Base-by-base conservation (phyloP, 495 filamentous ascomycete genomes). In the Hypoxylon cercidicola region DNA sequence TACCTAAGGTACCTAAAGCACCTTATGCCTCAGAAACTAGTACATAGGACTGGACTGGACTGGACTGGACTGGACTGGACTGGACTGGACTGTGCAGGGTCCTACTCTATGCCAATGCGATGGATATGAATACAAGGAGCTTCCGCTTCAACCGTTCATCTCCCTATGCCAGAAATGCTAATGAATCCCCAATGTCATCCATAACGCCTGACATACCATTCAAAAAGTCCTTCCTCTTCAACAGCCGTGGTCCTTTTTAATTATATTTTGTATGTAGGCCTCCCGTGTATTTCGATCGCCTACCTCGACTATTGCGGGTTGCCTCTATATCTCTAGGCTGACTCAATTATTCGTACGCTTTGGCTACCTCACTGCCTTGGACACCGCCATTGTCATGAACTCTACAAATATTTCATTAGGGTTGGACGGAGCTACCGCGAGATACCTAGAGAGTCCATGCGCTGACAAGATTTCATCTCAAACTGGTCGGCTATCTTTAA, bases 401-500 rank as follows among this genome's bases (percentile, higher is more conserved):
- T 40, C 5, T 25, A 40, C 18, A 20, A 19, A 13, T 9, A n/a
- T 18, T 19, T 41, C 21, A 18, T 8, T 13, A 51, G 3, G 25
- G 3, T 7, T 16, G 8, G 35, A 35, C 25, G 15, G 32, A 18
- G 39, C 61, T 73, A 73, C 53, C 71, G 52, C 50, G 71, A 66
- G 18, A 73, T 46, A 18, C 68, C 65, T 0, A 72, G 54, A 3
- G 45, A 25, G 9, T 76, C 71, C 56, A 82, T 59, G 39, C 79
- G 71, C 44, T 66, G 62, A 60, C 81, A 83, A 3, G 71, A 66
- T 5, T 66, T 64, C 76, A 76, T 79, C 44, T 79, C 69, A 35
- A 70, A 79, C 3, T 68, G 55, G 1, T 74, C 70, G 0, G 81
- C 81, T 34, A 78, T 54, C 52, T 75, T 76, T 87, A 97, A 86